These are phyloP conservation scores for Sorghum bicolor DNA, from an alignment of 176 grass and related monocot genomes.

Conservation along the genomic window Sorghum_bicolor_NCBIv3 NC_012870.2:66528001-66528500, in stretches of 20 bases:
- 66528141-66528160: constrained; percentile 67
- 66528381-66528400: constrained; percentile 97
- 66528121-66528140: constrained; percentile 65
- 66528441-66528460: constrained; percentile 93
- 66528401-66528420: constrained; percentile 72
- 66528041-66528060: constrained; percentile 64
- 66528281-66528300: constrained; percentile 74
- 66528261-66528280: constrained; percentile 81
- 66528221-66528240: constrained; percentile 58
- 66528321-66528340: constrained; percentile 80
- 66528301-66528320: constrained; percentile 63
- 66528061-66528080: constrained; percentile 61
- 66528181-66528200: constrained; percentile 55
- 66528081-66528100: constrained; percentile 47
- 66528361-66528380: constrained; percentile 71
- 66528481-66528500: constrained; percentile 76
- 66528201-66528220: constrained; percentile 73
- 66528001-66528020: background rate
- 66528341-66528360: constrained; percentile 59
- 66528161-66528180: constrained; percentile 74
- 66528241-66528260: constrained; percentile 36
- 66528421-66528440: constrained; percentile 89
- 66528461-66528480: constrained; percentile 82
- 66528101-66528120: constrained; percentile 55
- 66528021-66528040: constrained; percentile 49